A percentile compares a stretch with the other conserved stretches of the same genome.
These are phyloP conservation scores for Ophiocordyceps camponoti-leonardi DNA, from an alignment of 2,329 filamentous ascomycete genomes.

Conservation along the genomic window DNA sequence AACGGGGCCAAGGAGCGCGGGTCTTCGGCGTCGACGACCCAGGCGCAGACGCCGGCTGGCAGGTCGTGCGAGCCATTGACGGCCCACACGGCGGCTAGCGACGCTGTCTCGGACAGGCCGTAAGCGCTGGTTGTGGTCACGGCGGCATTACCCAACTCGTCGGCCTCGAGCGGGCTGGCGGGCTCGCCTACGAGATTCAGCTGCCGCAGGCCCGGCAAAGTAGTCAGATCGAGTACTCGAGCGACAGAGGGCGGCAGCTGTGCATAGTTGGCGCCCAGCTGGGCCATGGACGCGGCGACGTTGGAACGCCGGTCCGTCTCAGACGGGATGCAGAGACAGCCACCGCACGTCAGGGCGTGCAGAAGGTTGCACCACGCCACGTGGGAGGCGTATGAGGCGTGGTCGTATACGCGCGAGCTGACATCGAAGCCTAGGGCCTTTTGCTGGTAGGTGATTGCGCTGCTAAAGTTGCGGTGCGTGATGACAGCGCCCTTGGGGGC, in stretches of 20 bases:
- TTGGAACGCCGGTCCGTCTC: conserved; percentile 1
- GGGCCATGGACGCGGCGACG: background rate
- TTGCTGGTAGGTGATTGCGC: conserved; percentile 3
- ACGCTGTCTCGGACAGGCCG: conserved; percentile 6
- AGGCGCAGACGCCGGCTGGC: conserved; percentile 1
- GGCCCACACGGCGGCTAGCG: background rate
- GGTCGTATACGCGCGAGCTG: conserved; percentile 3
- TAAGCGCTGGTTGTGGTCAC: conserved; percentile 4
- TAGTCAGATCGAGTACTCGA: background rate
- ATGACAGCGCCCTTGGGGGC: conserved; percentile 31
- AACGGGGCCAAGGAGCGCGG: conserved; percentile 4
- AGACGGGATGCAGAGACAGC: conserved; percentile 1
- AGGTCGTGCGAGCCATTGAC: background rate
- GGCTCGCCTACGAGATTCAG: background rate
- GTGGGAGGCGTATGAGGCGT: conserved; percentile 1
- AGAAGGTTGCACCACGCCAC: background rate
- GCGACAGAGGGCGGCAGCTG: background rate
- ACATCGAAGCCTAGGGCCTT: conserved; percentile 2
- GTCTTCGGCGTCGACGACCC: conserved; percentile 5
- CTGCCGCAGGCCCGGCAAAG: background rate
- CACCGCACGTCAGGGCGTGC: background rate
- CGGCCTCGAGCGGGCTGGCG: background rate
- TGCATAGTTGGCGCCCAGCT: background rate
- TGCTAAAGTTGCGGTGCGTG: conserved; percentile 6
- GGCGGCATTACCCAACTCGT: background rate